Percentiles rank a stretch among this genome's conserved stretches.
Conservation (phyloP, 805 yeast genomes). For the Metschnikowia corniflorae region DNA sequence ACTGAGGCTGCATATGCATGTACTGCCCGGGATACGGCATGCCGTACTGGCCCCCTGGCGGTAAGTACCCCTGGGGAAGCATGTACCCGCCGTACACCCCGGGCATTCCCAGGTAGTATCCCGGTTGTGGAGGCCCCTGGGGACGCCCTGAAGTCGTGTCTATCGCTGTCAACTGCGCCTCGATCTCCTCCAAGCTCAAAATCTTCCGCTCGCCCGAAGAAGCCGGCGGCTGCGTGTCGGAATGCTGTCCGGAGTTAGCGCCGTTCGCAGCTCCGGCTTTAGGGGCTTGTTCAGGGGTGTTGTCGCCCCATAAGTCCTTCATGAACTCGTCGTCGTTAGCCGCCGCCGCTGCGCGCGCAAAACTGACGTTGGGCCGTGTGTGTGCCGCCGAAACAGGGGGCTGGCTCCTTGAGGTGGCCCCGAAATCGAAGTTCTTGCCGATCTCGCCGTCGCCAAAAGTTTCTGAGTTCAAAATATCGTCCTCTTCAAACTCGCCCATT, state of each 20-base stretch:
- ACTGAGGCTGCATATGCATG: slow-evolving; percentile 17
- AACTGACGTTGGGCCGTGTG: slow-evolving; percentile 30
- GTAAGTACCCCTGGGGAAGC: slow-evolving; percentile 39
- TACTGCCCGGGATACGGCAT: slow-evolving; percentile 25
- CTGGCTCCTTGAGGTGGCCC: slow-evolving; percentile 22
- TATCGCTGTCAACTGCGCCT: slow-evolving; percentile 63
- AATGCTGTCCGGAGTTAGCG: slow-evolving; percentile 25
- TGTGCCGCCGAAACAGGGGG: slow-evolving; percentile 12
- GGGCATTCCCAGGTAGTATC: slow-evolving; percentile 33
- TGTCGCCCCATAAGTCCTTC: slow-evolving; percentile 44
- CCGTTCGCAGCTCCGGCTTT: background rate
- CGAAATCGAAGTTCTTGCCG: slow-evolving; percentile 66
- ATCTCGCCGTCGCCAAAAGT: slow-evolving; percentile 64
- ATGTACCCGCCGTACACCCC: slow-evolving; percentile 37
- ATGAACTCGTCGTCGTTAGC: slow-evolving; percentile 43
- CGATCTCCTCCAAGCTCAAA: slow-evolving; percentile 78
- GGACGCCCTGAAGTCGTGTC: slow-evolving; percentile 27
- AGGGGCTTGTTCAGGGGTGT: slow-evolving; percentile 25
- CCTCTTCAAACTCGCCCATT: slow-evolving; percentile 64
- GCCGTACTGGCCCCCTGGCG: slow-evolving; percentile 36
- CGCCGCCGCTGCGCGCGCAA: slow-evolving; percentile 37
- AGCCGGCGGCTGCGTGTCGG: slow-evolving; percentile 24
- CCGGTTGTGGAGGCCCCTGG: slow-evolving; percentile 20
- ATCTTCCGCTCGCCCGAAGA: slow-evolving; percentile 39
- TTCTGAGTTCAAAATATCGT: slow-evolving; percentile 77